Conservation (phyloP, 106 monocot genomes). For the Chionographis japonica region DNA sequence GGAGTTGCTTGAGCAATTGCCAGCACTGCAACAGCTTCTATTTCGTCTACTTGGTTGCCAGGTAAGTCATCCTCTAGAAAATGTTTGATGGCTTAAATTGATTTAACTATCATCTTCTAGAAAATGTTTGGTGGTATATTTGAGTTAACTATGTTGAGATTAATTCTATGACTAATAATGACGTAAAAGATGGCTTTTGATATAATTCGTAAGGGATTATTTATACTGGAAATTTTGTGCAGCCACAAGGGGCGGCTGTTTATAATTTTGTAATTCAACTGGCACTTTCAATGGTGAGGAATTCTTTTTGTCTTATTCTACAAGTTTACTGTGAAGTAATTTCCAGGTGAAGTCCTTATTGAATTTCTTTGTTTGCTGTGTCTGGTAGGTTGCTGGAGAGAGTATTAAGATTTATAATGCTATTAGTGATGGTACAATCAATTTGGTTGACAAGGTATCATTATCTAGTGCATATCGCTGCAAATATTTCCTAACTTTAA, state of each 20-base stretch:
- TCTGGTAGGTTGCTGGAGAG: slow-evolving; percentile 75
- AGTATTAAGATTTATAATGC: slow-evolving; percentile 82
- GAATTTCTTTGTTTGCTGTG: slow-evolving; percentile 8
- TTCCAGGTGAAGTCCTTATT: neutral
- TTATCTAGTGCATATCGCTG: slow-evolving; percentile 1
- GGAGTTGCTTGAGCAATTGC: slow-evolving; percentile 87
- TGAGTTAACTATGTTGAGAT: neutral
- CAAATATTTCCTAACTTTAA: slow-evolving; percentile 7
- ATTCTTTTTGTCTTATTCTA: slow-evolving; percentile 1
- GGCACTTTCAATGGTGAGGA: slow-evolving; percentile 67
- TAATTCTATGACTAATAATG: neutral
- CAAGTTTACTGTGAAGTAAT: neutral
- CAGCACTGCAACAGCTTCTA: slow-evolving; percentile 83
- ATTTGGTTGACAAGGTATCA: slow-evolving; percentile 93
- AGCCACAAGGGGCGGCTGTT: slow-evolving; percentile 86
- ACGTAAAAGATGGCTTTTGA: neutral
- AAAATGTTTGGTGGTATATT: neutral
- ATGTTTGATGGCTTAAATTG: no score
- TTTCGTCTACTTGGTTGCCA: slow-evolving; percentile 80
- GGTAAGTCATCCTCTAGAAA: slow-evolving; percentile 27
- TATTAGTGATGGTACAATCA: slow-evolving; percentile 79
- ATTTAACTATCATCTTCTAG: neutral
- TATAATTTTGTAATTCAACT: slow-evolving; percentile 84
- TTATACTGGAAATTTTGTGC: slow-evolving; percentile 25
- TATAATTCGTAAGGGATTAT: neutral